Base-by-base conservation (phyloP, 176 grass and related monocot genomes). In the Zoysia japonica region DNA sequence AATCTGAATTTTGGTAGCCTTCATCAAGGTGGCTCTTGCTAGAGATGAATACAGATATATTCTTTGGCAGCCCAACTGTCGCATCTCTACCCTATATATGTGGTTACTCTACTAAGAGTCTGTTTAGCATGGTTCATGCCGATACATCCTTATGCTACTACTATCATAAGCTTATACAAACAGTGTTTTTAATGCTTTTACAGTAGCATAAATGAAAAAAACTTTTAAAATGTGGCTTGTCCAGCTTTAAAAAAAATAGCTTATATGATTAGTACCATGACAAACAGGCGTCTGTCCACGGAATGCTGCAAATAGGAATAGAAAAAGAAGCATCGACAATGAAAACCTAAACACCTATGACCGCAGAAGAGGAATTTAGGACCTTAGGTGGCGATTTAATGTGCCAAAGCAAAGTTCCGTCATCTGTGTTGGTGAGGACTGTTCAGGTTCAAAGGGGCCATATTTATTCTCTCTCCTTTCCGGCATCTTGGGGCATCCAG, bases 1-100 rank as follows among this genome's bases (percentile, higher is more conserved):
- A 74, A 87, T 73, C 84, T 74, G 72, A 88, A 42, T 64, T 77
- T 68, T 74, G 68, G 46, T 65, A 39, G 42, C 59, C 74, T 86
- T 77, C n/a, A 36, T 71, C 63, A 13, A 77, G 28, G 44, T 80
- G 69, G 39, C 46, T 28, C 15, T 15, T 16, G 9, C 41, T 64
- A 19, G 74, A 85, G 46, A 79, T 70, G 12, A 70, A 77, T 55
- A 73, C 39, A 79, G 72, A 49, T 48, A 70, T 79, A 55, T 55
- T 68, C 46, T 84, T 87, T 37, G 70, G 52, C 72, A 84, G 42
- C 37, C 60, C 3, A 37, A 79, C 83, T 46, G 56, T 62, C 70
- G 15, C 47, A 75, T 45, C 69, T 83, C 60, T 85, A 85, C 73
- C 57, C 49, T 63, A 40, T 67, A 20, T 75, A 81, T 40, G 47